Base-by-base conservation (phyloP, 257 asterid genomes). In the Anisodus acutangulus region DNA sequence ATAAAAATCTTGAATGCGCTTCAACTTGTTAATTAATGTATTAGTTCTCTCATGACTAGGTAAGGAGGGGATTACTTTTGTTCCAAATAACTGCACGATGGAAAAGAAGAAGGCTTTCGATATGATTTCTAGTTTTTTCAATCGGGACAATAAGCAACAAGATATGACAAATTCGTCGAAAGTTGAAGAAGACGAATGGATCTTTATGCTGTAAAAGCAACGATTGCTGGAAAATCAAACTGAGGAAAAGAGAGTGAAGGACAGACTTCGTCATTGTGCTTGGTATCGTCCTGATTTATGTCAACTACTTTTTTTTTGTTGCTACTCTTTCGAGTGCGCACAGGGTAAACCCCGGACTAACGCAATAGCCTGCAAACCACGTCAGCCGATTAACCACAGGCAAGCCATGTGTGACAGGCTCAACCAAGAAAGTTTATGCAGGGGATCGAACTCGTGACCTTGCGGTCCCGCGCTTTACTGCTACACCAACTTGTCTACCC, bases 241-340 rank as follows among this genome's bases (percentile, higher is more conserved):
- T 31, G 35, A 31, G 1, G 35, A 31, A 31, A 31, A 31, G 35
- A 31, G 35, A 31, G 35, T 31, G 2, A 31, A 31, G 35, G 35
- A 31, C 35, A 1, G 35, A 31, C 49, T 9, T 53, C 7, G 2
- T 53, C 17, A 8, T 76, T 26, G 15, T 53, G 22, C 13, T 76
- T 76, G 81, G 64, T 13, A 76, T 53, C 1, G 4, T 16, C 47
- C 26, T 76, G 47, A 16, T 76, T 6, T 76, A 57, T 76, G 2
- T 76, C 81, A 76, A 76, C 64, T 76, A 76, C 26, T 76, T n/a
- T n/a, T n/a, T n/a, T n/a, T n/a, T n/a, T n/a, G 31, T 53, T 26
- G 47, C 11, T 76, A 4, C 41, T 26, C 6, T 26, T 26, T 26
- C 31, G 31, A 26, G 31, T 26, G 31, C 31, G 31, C 31, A 26